Base-by-base conservation (phyloP, 805 yeast genomes). In the Yarrowia divulgata region DNA sequence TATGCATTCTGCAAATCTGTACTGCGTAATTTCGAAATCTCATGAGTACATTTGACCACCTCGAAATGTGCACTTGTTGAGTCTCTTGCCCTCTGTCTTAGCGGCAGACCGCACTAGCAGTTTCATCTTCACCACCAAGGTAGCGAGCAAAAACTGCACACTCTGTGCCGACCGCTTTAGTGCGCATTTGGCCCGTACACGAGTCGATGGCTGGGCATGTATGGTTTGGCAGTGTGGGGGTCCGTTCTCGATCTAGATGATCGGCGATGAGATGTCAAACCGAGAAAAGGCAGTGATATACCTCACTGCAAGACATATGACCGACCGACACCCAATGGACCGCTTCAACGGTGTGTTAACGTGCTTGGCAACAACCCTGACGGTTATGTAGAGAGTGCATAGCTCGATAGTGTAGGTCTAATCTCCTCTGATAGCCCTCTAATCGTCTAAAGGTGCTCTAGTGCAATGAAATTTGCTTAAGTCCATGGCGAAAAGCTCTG, bases 291-390 rank as follows among this genome's bases (percentile, higher is more conserved):
- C n/a, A n/a, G n/a, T n/a, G n/a, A n/a, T n/a, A n/a, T n/a, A n/a
- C n/a, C n/a, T n/a, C n/a, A n/a, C n/a, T n/a, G n/a, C n/a, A n/a
- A n/a, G n/a, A n/a, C n/a, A n/a, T n/a, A 23, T 23, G 29, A 23
- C 29, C 29, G 29, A 4, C 29, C 29, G 29, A 23, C 2, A 23
- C 29, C 3, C 29, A 2, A 23, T 23, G 29, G 29, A 45, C 48
- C 14, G 29, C 23, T 9, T 18, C 13, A 19, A 18, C 48, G 48
- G 13, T 9, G 46, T 16, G 19, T 45, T 45, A 23, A 46, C 10
- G 16, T 9, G 29, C 50, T 46, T 45, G 48, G 48, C 48, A 39
- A 35, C 39, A 35, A 45, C 48, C 48, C 48, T 45, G 48, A 45
- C 29, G 52, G 52, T 48, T 48, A 48, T 48, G 52, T 18, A 23